Evolutionary conservation across 352 stramenopile genomes (phyloP).

Genomic region (Phytopythium montanum): DNA sequence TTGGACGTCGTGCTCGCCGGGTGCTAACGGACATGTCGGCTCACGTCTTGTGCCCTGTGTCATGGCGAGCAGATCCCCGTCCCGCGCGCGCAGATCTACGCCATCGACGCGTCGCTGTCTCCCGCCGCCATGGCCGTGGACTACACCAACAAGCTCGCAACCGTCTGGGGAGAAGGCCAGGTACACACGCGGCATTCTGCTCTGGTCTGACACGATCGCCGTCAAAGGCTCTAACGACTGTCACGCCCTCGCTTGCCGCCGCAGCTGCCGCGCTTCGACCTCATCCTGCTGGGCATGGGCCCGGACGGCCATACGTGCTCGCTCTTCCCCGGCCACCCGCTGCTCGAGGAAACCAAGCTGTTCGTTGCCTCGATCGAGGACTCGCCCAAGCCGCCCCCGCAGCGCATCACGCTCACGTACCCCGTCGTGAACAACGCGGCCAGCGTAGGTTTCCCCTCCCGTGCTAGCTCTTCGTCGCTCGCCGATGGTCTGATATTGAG

Average conservation of each 20-base stretch:
- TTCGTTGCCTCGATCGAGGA: slow-evolving; percentile 95
- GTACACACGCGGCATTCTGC: slow-evolving; percentile 16
- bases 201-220: background rate
- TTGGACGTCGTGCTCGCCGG: no score
- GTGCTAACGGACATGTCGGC: background rate
- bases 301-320: slow-evolving; percentile 98
- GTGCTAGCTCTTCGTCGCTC: background rate
- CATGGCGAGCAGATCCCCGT: slow-evolving; percentile 52
- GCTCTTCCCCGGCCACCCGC: slow-evolving; percentile 94
- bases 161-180: slow-evolving; percentile 56
- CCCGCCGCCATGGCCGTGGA: slow-evolving; percentile 60
- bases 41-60: background rate
- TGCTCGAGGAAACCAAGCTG: slow-evolving; percentile 84
- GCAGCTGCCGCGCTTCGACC: slow-evolving; percentile 90
- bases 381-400: slow-evolving; percentile 96
- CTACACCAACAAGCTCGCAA: slow-evolving; percentile 68
- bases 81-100: slow-evolving; percentile 85
- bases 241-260: background rate
- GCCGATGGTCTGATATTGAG: background rate
- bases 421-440: slow-evolving; percentile 92
- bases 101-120: slow-evolving; percentile 82
- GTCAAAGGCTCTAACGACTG: background rate
- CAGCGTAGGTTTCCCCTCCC: slow-evolving; percentile 37
- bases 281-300: slow-evolving; percentile 96
- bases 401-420: slow-evolving; percentile 97